Conservation (phyloP, 192 early-diverging fungal species). For the Backusella tuberculispora region DNA sequence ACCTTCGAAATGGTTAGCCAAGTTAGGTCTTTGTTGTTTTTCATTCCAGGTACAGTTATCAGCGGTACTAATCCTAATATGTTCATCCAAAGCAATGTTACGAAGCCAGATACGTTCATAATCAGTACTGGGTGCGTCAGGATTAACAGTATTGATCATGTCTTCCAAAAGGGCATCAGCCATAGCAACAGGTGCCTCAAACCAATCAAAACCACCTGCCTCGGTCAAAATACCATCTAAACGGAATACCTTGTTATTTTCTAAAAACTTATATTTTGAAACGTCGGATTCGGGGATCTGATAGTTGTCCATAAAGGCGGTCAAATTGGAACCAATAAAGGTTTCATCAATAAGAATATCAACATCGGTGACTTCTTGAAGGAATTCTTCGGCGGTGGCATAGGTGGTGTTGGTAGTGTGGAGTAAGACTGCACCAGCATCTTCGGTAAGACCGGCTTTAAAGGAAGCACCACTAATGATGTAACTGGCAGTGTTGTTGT, state of each 20-base stretch:
- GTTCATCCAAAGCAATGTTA: conserved; percentile 62
- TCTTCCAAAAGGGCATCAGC: conserved; percentile 78
- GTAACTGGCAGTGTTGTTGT: conserved; percentile 74
- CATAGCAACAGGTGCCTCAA: conserved; percentile 68
- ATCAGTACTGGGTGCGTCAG: conserved; percentile 52
- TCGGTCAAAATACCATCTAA: conserved; percentile 69
- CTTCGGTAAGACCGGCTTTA: conserved; percentile 61
- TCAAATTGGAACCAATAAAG: conserved; percentile 46
- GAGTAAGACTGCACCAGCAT: conserved; percentile 62
- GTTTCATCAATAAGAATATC: conserved; percentile 78
- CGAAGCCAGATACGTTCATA: conserved; percentile 71
- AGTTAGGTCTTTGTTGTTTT: conserved; percentile 29
- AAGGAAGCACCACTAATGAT: conserved; percentile 57
- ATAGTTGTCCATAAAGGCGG: conserved; percentile 61
- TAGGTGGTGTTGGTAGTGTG: conserved; percentile 46
- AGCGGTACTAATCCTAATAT: conserved; percentile 49
- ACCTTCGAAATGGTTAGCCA: conserved; percentile 30
- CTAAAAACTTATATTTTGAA: conserved; percentile 63
- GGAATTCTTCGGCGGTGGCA: conserved; percentile 50
- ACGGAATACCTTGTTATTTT: conserved; percentile 65
- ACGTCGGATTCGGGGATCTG: conserved; percentile 42
- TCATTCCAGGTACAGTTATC: conserved; percentile 55
- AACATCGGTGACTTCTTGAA: conserved; percentile 54
- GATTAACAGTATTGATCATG: conserved; percentile 65
- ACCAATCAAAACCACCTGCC: conserved; percentile 71